phyloP scores from a whole-genome alignment of 2,329 filamentous ascomycete species.

The Aspergillus persii region DNA sequence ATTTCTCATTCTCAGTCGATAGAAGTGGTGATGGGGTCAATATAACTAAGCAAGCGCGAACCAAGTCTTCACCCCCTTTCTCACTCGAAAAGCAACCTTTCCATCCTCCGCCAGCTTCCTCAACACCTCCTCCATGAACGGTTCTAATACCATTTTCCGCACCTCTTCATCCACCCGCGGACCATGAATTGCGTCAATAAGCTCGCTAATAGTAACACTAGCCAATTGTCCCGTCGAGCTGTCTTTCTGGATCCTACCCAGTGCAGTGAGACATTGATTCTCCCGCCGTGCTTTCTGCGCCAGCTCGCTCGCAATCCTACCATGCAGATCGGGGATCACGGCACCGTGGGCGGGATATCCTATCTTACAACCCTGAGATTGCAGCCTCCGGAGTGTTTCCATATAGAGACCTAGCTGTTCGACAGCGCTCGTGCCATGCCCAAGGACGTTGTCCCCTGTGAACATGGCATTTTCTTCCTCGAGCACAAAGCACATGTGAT shows the following conservation, averaged over 20 bases:
- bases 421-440: constrained; percentile 49
- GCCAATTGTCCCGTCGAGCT: constrained; percentile 20
- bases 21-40: too few relatives aligned
- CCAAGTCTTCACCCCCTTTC: constrained; percentile 40
- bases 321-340: constrained; percentile 36
- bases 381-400: constrained; percentile 35
- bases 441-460: constrained; percentile 76
- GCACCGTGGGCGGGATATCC: constrained; percentile 50
- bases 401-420: constrained; percentile 43
- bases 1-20: too few relatives aligned
- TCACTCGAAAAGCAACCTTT: constrained; percentile 42
- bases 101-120: constrained; percentile 46
- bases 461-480: constrained; percentile 73
- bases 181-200: constrained; percentile 48
- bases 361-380: constrained; percentile 30
- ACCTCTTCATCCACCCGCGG: constrained; percentile 30
- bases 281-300: constrained; percentile 42
- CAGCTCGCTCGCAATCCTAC: constrained; percentile 41
- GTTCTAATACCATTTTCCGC: constrained; percentile 40
- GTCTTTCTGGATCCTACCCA: constrained; percentile 20
- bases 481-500: constrained; percentile 73
- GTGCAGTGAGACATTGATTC: constrained; percentile 36
- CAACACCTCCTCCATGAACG: constrained; percentile 45
- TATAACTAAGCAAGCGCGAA: constrained; percentile 17
- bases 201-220: constrained; percentile 41